Evolutionary conservation across 2,329 filamentous ascomycete species (phyloP), one percentile per base, ranked within the genome.

Genomic region (Cordyceps cicadae): DNA sequence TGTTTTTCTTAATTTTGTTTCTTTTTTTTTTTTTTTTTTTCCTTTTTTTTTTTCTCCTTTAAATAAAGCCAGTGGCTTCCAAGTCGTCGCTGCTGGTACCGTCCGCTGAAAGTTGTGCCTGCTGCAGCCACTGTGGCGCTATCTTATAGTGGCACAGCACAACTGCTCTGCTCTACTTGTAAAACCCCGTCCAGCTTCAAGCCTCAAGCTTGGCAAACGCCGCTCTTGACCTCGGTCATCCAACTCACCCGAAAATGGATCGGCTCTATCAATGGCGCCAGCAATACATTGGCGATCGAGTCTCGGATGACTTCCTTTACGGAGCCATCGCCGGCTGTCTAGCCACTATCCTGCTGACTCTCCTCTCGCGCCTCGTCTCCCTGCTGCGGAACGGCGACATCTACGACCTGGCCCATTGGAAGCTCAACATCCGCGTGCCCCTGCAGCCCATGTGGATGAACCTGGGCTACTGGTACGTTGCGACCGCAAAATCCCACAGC

Each of bases 361-460:
- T 69, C 1, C 41, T 62, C 0, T 55, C 67, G 17, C 61, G 73
- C 32, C 3, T 53, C 3, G 53, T 68, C 1, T 51, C 62, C 0
- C 54, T 67, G 15, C 59, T 74, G 41, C 68, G 67, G 5, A 67
- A 59, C 53, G 29, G 29, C 29, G 68, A 66, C 51, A 62, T 70
- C 14, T 84, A 84, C 64, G 77, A 78, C 1, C 70, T 84, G 7
- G 78, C 81, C 19, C 82, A 85, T 73, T 83, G 80, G 63, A 77
- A 81, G 63, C 75, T 85, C 54, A 83, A 85, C 65, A 63, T 82
- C 24, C 70, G 74, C 19, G 67, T 79, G 1, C 77, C 78, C 1
- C 71, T 77, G 2, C 66, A 68, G 5, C 76, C 75, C n/a, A 82
- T 84, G 81, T 86, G 83, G 82, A 85, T 85, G 81, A 85, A 85